Evolutionary conservation across 148 eudicot species (phyloP).

Genomic region (Mesembryanthemum crystallinum): DNA sequence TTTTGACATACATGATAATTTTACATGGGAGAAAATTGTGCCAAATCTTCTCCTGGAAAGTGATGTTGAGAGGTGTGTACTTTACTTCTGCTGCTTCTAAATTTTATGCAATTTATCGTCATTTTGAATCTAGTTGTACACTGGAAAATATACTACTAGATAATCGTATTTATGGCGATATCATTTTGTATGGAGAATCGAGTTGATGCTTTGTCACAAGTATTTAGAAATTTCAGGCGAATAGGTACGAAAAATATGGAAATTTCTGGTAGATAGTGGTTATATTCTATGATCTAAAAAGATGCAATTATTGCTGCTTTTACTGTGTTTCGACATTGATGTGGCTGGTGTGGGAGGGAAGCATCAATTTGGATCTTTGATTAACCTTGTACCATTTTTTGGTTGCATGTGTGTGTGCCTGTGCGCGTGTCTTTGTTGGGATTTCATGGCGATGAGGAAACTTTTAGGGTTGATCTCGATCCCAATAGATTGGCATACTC

Average conservation of each 20-base stretch:
- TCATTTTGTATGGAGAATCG: neutral
- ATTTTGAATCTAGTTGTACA: constrained; percentile 11
- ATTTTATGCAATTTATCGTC: neutral
- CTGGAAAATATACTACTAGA: neutral
- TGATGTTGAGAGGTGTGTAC: constrained; percentile 23
- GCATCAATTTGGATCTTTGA: neutral
- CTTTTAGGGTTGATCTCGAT: neutral
- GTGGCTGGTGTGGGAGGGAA: neutral
- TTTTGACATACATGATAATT: neutral
- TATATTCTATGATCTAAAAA: too few species aligned
- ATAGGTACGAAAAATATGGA: neutral
- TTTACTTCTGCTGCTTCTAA: neutral
- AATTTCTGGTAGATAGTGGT: constrained; percentile 2
- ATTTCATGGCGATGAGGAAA: neutral
- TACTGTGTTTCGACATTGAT: neutral
- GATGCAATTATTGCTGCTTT: neutral
- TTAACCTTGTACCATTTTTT: neutral
- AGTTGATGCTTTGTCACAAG: neutral
- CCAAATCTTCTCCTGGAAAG: constrained; percentile 5
- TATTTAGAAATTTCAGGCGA: too few species aligned
- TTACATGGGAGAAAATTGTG: neutral
- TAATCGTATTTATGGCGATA: neutral
- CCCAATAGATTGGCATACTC: neutral
- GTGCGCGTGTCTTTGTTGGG: neutral
- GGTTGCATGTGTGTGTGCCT: neutral